phyloP scores from a whole-genome alignment of 257 asterid genomes.

The Scutellaria baicalensis region DNA sequence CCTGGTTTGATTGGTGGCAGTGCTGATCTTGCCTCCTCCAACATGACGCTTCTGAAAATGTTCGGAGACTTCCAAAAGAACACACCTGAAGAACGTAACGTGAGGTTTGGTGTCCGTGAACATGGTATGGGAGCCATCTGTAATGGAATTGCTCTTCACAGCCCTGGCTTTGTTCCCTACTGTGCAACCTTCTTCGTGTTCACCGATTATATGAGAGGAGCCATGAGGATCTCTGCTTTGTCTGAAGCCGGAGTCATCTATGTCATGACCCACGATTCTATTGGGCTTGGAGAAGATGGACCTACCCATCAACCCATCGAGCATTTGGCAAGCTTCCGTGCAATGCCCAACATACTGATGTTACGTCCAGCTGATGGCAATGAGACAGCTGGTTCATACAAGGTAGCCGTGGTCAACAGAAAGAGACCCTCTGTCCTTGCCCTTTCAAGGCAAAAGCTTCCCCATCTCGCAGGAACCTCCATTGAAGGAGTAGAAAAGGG shows the following conservation, averaged over 20 bases:
- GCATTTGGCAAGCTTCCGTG: slow-evolving; percentile 74
- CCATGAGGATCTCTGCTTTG: slow-evolving; percentile 70
- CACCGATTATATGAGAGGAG: slow-evolving; percentile 78
- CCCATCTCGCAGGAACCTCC: slow-evolving; percentile 69
- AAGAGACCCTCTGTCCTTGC: slow-evolving; percentile 74
- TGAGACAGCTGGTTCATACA: slow-evolving; percentile 74
- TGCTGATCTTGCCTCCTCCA: slow-evolving; percentile 90
- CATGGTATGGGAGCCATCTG: slow-evolving; percentile 75
- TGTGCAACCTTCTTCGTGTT: slow-evolving; percentile 83
- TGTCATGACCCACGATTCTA: slow-evolving; percentile 85
- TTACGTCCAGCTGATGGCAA: slow-evolving; percentile 85
- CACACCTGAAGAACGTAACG: slow-evolving; percentile 75
- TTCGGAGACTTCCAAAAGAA: slow-evolving; percentile 71
- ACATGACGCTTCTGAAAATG: slow-evolving; percentile 74
- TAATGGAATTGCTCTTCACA: slow-evolving; percentile 71
- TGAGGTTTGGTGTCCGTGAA: slow-evolving; percentile 75
- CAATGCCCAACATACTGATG: slow-evolving; percentile 78
- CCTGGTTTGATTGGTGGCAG: slow-evolving; percentile 86
- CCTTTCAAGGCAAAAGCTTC: slow-evolving; percentile 71
- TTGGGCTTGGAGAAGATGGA: slow-evolving; percentile 86
- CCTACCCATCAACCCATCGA: slow-evolving; percentile 88
- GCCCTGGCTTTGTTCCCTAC: slow-evolving; percentile 68
- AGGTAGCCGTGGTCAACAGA: slow-evolving; percentile 52
- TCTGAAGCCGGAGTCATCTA: slow-evolving; percentile 63
- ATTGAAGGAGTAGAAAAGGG: slow-evolving; percentile 67